phyloP scores from a whole-genome alignment of 768 basidiomycete genomes.

The Grammothele lineata region DNA sequence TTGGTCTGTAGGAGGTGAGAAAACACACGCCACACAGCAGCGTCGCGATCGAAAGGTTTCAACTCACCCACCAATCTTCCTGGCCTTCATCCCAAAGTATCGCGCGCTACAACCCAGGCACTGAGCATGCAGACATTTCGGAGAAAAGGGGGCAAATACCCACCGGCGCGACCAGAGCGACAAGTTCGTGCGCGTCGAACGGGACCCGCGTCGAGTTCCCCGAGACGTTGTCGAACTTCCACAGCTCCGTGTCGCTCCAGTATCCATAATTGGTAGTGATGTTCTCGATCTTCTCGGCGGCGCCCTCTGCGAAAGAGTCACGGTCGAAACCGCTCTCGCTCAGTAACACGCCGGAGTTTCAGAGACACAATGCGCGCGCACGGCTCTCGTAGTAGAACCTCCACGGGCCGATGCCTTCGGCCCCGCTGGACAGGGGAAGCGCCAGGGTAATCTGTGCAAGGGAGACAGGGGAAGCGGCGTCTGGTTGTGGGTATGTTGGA shows the following conservation, averaged over 20 bases:
- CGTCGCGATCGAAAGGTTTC: not conserved
- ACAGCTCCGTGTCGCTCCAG: slow-evolving; percentile 3
- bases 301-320: not conserved
- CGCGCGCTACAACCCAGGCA: not conserved
- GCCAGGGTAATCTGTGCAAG: slow-evolving; percentile 1
- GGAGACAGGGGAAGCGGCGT: not conserved
- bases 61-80: slow-evolving; percentile 10
- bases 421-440: slow-evolving; percentile 5
- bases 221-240: slow-evolving; percentile 7
- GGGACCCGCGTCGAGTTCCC: slow-evolving; percentile 7
- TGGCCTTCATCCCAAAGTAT: slow-evolving; percentile 9
- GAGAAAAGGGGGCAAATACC: not conserved
- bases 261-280: slow-evolving; percentile 3
- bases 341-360: too few relatives aligned
- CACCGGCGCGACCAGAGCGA: slow-evolving; percentile 3
- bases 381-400: slow-evolving; percentile 10
- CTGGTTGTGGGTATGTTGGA: too few relatives aligned
- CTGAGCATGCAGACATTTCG: not conserved
- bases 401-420: slow-evolving; percentile 9
- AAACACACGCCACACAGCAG: too few relatives aligned
- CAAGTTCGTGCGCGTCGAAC: slow-evolving; percentile 8
- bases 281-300: slow-evolving; percentile 8
- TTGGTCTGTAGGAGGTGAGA: not conserved
- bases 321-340: not conserved
- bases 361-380: not conserved